Evolutionary conservation across 2,329 filamentous ascomycete species (phyloP).

Genomic region (Pseudogymnoascus pannorum): DNA sequence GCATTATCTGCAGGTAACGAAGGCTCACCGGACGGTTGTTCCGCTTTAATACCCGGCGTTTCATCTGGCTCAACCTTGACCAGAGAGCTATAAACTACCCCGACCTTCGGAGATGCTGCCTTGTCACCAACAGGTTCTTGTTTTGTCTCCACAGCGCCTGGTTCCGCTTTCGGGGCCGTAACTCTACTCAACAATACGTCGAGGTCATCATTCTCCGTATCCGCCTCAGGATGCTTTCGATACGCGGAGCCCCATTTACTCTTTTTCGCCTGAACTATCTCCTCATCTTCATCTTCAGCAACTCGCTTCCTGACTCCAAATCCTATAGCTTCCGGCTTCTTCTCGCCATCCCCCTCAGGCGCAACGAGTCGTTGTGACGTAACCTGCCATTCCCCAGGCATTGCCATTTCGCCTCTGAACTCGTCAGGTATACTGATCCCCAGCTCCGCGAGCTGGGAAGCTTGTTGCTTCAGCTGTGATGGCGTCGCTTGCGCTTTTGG

Average conservation of each 20-base stretch:
- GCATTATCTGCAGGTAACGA: conserved; percentile 38
- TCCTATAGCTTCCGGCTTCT: conserved; percentile 36
- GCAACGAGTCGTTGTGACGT: conserved; percentile 35
- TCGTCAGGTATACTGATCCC: conserved; percentile 78
- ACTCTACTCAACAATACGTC: conserved; percentile 31
- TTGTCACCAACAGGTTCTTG: background rate
- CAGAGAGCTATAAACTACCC: background rate
- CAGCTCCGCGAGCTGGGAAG: conserved; percentile 80
- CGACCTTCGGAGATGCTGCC: background rate
- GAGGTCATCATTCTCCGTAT: conserved; percentile 29
- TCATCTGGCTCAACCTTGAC: background rate
- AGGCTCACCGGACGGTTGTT: conserved; percentile 30
- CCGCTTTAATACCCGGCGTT: conserved; percentile 20
- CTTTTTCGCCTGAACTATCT: conserved; percentile 52
- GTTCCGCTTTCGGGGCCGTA: conserved; percentile 22
- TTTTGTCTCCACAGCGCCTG: conserved; percentile 18
- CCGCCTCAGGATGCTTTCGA: conserved; percentile 27
- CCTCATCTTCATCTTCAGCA: conserved; percentile 53
- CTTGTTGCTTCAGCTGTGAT: conserved; percentile 71
- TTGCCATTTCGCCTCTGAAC: conserved; percentile 71
- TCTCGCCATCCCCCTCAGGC: conserved; percentile 36
- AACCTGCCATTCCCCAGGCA: conserved; percentile 82
- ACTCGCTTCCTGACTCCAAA: conserved; percentile 55
- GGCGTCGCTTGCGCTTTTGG: conserved; percentile 36
- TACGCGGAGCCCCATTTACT: conserved; percentile 34